Base-by-base conservation (phyloP, 805 yeast genomes). In the Schwanniomyces yamadae region DNA sequence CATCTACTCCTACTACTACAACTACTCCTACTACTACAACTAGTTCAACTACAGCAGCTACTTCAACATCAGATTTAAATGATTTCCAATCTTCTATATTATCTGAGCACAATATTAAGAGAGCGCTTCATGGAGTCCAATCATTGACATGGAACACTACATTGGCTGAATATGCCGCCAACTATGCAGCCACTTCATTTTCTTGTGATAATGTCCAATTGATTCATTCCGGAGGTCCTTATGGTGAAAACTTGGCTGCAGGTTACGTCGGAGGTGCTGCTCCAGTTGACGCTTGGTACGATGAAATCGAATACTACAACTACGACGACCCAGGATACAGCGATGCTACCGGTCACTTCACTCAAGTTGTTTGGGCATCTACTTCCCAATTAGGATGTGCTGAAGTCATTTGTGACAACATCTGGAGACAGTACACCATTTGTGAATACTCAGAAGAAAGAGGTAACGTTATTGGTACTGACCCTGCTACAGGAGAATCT, bases 231-330 rank as follows among this genome's bases (percentile, higher is more conserved):
- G 67, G 71, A 23, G 80, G 82, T 10, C 73, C 73, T 12, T 81
- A 80, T 55, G 93, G 93, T 63, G 91, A 84, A 57, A 84, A 84
- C 63, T 69, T 84, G 46, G 90, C 89, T 12, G 73, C 78, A 26
- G 91, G 88, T 42, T 72, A 72, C 46, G 59, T 77, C 4, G 81
- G 75, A 3, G 79, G 76, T 20, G 52, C 69, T 19, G 36, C 46
- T 14, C 84, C 87, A 3, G 84, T 82, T 25, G 82, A 80, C 41
- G 79, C 83, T 27, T 84, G 93, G 93, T 84, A 84, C 61, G 59
- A 66, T 40, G 91, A 84, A 65, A 82, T 80, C 45, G 38, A 50
- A 8, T 41, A 55, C 34, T 84, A 82, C 61, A 63, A 75, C 58
- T 83, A 59, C 62, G 52, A 59, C 31, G 59, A 73, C 33, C 77